A percentile compares a stretch with the other conserved stretches of the same genome.
These are phyloP conservation scores for Hordeum marinum DNA, from an alignment of 176 grass and related monocot genomes.

Conservation along the genomic window DNA sequence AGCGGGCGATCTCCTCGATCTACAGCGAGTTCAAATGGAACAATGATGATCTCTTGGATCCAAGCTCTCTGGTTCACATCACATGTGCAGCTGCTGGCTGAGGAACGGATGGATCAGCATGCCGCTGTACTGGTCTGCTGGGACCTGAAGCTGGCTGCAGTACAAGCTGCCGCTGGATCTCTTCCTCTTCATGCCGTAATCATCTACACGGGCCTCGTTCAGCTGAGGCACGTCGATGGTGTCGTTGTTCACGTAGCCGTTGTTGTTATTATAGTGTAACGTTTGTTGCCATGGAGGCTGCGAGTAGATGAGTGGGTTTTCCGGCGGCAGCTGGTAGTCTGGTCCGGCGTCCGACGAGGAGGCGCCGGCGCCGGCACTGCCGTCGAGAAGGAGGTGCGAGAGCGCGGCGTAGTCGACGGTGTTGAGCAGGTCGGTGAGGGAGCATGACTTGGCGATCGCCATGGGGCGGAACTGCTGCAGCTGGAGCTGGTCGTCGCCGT, in stretches of 20 bases:
- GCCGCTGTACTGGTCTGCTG: conserved; percentile 39
- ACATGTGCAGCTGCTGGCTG: conserved; percentile 27
- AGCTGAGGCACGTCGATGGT: not conserved
- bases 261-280: not conserved
- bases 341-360: not conserved
- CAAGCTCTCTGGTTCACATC: not conserved
- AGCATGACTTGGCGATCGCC: conserved; percentile 32
- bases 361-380: not conserved
- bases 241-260: not conserved
- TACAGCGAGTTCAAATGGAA: not conserved
- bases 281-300: not conserved
- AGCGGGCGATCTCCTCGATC: not conserved
- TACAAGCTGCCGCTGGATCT: conserved; percentile 5
- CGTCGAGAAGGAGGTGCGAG: conserved; percentile 39
- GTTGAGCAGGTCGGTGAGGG: conserved; percentile 56
- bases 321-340: not conserved
- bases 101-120: conserved; percentile 20
- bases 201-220: not conserved
- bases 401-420: conserved; percentile 35
- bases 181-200: conserved; percentile 29
- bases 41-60: not conserved
- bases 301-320: conserved; percentile 7
- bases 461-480: not conserved
- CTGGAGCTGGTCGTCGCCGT: not conserved
- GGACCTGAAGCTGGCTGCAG: conserved; percentile 26